Percentiles rank a stretch among this genome's conserved stretches.
These are phyloP conservation scores for Nothophoma quercina DNA, from an alignment of 2,329 filamentous ascomycete species.

Conservation along the genomic window DNA sequence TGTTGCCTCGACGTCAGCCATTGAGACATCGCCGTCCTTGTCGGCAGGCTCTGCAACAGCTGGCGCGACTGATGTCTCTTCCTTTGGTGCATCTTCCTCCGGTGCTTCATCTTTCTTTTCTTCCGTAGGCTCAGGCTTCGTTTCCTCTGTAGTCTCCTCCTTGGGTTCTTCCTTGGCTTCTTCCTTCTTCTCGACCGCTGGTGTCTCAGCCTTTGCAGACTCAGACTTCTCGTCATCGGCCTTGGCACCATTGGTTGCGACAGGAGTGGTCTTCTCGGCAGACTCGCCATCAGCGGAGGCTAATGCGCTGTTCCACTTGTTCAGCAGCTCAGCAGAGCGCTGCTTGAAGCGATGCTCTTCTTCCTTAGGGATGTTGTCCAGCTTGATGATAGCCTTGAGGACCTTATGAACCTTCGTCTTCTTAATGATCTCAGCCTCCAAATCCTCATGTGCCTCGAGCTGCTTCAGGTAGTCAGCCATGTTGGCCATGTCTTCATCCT, in stretches of 20 bases:
- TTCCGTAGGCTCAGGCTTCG: constrained; percentile 15
- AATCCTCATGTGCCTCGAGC: constrained; percentile 79
- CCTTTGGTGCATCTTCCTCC: constrained; percentile 21
- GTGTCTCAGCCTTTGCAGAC: constrained; percentile 36
- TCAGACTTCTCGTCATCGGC: constrained; percentile 49
- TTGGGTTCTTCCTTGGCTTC: constrained; percentile 36
- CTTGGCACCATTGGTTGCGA: constrained; percentile 43
- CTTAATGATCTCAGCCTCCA: constrained; percentile 89
- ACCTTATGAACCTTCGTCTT: constrained; percentile 99
- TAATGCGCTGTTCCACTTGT: constrained; percentile 86
- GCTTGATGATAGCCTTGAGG: constrained; percentile 89
- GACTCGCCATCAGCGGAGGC: constrained; percentile 39
- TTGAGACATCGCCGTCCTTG: constrained; percentile 19
- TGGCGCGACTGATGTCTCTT: constrained; percentile 6
- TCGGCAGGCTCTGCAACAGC: constrained; percentile 9
- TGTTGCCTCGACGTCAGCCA: constrained; percentile 14
- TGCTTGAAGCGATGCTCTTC: constrained; percentile 89
- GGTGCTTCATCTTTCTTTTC: constrained; percentile 29
- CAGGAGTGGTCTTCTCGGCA: constrained; percentile 16
- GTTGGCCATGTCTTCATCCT: constrained; percentile 80
- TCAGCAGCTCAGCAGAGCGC: constrained; percentile 79
- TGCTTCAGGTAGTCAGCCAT: constrained; percentile 82
- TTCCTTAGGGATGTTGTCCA: constrained; percentile 79
- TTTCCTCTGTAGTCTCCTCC: constrained; percentile 31
- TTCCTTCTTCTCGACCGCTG: constrained; percentile 47